Conservation (phyloP, 2,329 filamentous ascomycete genomes). For the Venturia aucupariae region DNA sequence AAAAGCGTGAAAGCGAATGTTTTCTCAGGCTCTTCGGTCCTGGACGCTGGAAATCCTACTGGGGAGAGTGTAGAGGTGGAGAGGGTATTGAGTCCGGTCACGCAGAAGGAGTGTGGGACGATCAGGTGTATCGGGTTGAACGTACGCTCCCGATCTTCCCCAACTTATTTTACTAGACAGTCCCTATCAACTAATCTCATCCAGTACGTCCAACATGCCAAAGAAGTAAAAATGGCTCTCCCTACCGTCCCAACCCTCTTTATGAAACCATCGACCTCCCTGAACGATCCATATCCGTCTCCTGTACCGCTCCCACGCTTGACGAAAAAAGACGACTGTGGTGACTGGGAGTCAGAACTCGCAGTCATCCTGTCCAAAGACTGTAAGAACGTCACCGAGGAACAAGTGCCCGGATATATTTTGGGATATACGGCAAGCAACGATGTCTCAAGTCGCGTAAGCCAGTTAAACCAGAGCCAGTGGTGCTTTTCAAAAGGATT, state of each 20-base stretch:
- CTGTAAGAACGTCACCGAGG: constrained; percentile 43
- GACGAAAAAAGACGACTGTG: constrained; percentile 43
- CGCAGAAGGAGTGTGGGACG: constrained; percentile 42
- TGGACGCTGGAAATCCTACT: constrained; percentile 45
- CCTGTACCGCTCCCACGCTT: constrained; percentile 44
- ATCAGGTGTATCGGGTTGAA: constrained; percentile 53
- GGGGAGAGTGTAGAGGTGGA: constrained; percentile 37
- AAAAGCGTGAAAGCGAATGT: constrained; percentile 47
- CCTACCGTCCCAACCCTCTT: constrained; percentile 42
- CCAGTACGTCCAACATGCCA: constrained; percentile 41
- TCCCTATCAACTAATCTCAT: neutral
- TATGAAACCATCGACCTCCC: constrained; percentile 43
- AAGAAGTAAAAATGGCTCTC: constrained; percentile 43
- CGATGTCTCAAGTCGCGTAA: constrained; percentile 61
- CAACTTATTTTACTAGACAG: too few species aligned
- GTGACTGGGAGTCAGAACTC: constrained; percentile 52
- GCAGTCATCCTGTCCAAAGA: constrained; percentile 46
- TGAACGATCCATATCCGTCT: constrained; percentile 45
- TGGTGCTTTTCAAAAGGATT: constrained; percentile 43
- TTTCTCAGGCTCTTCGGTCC: constrained; percentile 50
- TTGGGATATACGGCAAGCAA: constrained; percentile 68
- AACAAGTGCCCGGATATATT: constrained; percentile 58
- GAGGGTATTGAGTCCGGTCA: constrained; percentile 42
- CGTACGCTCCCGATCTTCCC: constrained; percentile 23
- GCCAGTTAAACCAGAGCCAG: constrained; percentile 38